Evolutionary conservation across 2,329 filamentous ascomycete species (phyloP).

Genomic region (Epichloe gansuensis): DNA sequence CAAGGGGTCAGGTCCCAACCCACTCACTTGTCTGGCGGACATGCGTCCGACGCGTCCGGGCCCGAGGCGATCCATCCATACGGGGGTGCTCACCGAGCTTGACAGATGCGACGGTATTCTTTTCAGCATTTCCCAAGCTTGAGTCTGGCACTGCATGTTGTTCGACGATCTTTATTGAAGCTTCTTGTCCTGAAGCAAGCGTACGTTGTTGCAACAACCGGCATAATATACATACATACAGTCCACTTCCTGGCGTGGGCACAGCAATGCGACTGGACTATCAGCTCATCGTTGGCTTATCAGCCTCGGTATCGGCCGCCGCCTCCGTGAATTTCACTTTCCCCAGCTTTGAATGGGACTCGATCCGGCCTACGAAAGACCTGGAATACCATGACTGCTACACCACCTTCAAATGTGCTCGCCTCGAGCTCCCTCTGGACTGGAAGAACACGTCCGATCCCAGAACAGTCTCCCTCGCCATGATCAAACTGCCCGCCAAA

Average conservation of each 20-base stretch:
- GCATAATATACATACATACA: no score
- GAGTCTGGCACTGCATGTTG: no score
- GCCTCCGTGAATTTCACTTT: not conserved
- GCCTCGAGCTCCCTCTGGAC: conserved; percentile 31
- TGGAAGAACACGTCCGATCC: conserved; percentile 22
- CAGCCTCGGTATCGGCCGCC: not conserved
- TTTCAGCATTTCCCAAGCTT: not conserved
- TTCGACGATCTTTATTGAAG: no score
- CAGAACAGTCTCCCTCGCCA: conserved; percentile 25
- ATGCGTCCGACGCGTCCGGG: not conserved
- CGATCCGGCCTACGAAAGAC: conserved; percentile 21
- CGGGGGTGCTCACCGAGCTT: not conserved
- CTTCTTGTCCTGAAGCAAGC: no score
- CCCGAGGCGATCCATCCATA: no score
- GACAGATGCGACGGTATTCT: not conserved
- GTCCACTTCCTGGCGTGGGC: no score
- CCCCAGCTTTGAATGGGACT: conserved; percentile 23
- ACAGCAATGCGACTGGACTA: not conserved
- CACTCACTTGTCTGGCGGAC: not conserved
- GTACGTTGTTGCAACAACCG: no score
- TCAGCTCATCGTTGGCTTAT: not conserved
- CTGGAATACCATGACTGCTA: conserved; percentile 31
- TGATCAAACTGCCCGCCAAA: conserved; percentile 27
- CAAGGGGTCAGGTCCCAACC: not conserved
- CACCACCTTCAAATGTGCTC: conserved; percentile 25